phyloP scores from a whole-genome alignment of 2,329 filamentous ascomycete genomes.

The Colletotrichum simmondsii region DNA sequence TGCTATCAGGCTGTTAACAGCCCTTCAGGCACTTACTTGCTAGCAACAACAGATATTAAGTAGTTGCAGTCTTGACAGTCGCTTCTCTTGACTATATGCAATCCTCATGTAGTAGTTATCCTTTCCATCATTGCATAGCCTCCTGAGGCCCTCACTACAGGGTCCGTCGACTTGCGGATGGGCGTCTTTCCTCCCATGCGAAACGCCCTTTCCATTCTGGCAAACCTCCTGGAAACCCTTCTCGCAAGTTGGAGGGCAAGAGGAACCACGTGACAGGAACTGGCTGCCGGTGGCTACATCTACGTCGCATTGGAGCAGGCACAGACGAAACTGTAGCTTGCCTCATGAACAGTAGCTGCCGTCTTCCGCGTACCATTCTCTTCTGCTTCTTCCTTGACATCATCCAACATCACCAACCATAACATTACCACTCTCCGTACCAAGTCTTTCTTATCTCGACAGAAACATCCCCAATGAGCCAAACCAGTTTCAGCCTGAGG shows the following conservation, averaged over 20 bases:
- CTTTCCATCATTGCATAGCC: neutral
- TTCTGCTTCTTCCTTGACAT: neutral
- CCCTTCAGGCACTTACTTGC: neutral
- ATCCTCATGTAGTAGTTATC: neutral
- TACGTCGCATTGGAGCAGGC: neutral
- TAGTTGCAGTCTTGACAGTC: neutral
- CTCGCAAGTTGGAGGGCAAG: neutral
- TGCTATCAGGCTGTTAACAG: neutral
- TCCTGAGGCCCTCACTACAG: neutral
- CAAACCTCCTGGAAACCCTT: neutral
- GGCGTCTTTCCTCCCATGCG: no score
- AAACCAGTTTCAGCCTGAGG: slow-evolving; percentile 20
- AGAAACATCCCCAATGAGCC: neutral
- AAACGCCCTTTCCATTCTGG: neutral
- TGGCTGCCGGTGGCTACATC: slow-evolving; percentile 10
- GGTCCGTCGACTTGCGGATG: neutral
- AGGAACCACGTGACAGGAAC: neutral
- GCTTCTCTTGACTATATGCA: neutral
- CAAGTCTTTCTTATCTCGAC: slow-evolving; percentile 17
- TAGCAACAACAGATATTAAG: neutral
- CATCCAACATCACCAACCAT: neutral
- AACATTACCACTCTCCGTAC: neutral
- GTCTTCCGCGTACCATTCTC: neutral
- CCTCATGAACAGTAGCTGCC: neutral
- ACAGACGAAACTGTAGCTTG: neutral